Conservation (phyloP, 805 yeast genomes). For the Metschnikowia vanudenii region DNA sequence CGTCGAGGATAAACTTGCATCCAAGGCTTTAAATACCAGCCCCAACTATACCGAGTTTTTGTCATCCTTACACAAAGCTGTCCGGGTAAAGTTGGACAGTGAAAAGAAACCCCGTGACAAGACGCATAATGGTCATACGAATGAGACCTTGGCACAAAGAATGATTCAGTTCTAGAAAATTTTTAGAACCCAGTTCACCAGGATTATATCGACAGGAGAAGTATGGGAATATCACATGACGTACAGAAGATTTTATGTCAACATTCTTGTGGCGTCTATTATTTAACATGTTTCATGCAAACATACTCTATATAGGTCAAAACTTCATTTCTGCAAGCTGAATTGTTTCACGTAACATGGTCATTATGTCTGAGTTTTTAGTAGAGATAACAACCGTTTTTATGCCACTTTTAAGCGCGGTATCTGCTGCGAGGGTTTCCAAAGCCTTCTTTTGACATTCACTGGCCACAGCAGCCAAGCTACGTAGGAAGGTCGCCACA, state of each 20-base stretch:
- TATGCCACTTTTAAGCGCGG: slow-evolving; percentile 8
- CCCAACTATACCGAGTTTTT: slow-evolving; percentile 67
- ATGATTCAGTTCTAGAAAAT: slow-evolving; percentile 32
- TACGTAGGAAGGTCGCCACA: slow-evolving; percentile 17
- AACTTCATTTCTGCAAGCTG: slow-evolving; percentile 11
- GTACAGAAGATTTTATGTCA: too few relatives aligned
- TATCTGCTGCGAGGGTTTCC: neutral
- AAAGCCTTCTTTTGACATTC: neutral
- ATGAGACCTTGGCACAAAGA: slow-evolving; percentile 38
- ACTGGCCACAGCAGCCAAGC: slow-evolving; percentile 2
- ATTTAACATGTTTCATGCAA: neutral
- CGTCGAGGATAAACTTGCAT: slow-evolving; percentile 59
- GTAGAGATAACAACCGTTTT: slow-evolving; percentile 1
- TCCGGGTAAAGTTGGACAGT: slow-evolving; percentile 51
- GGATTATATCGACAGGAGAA: neutral
- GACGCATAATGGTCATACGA: slow-evolving; percentile 16
- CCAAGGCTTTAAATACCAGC: slow-evolving; percentile 26
- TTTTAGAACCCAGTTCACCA: neutral
- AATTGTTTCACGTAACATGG: slow-evolving; percentile 16
- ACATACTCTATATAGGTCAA: neutral
- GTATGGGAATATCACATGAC: too few relatives aligned
- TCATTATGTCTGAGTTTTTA: slow-evolving; percentile 7
- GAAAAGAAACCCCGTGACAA: slow-evolving; percentile 31
- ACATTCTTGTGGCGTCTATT: too few relatives aligned
- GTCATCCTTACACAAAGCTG: slow-evolving; percentile 61